A percentile compares a stretch with the other conserved stretches of the same genome.
Evolutionary conservation across 2,329 filamentous ascomycete genomes (phyloP).

Genomic region (Xylaria sp.): DNA sequence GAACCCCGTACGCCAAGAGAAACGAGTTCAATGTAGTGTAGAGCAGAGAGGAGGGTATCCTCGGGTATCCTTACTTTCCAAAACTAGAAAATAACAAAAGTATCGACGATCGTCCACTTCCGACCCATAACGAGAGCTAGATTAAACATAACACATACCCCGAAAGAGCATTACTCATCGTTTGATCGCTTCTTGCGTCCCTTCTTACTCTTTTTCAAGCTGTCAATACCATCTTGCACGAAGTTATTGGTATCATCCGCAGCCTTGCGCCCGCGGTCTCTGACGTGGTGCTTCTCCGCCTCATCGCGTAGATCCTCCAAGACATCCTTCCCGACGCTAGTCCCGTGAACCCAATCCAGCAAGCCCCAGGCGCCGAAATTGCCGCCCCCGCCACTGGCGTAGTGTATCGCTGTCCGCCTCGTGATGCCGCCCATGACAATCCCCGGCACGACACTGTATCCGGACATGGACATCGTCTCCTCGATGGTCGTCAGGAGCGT

Average conservation of each 20-base stretch:
- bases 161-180: slow-evolving; percentile 1
- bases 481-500: slow-evolving; percentile 71
- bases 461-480: slow-evolving; percentile 74
- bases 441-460: slow-evolving; percentile 70
- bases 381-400: slow-evolving; percentile 64
- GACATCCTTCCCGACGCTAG: slow-evolving; percentile 63
- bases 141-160: too few species aligned
- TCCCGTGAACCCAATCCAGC: slow-evolving; percentile 70
- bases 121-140: neutral
- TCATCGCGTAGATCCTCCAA: slow-evolving; percentile 65
- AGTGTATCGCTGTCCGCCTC: slow-evolving; percentile 62
- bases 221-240: slow-evolving; percentile 52
- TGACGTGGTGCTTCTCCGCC: slow-evolving; percentile 64
- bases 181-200: slow-evolving; percentile 40
- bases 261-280: slow-evolving; percentile 53
- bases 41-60: slow-evolving; percentile 8
- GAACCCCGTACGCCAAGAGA: neutral
- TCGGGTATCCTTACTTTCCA: slow-evolving; percentile 1
- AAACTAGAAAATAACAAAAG: neutral
- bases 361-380: slow-evolving; percentile 73
- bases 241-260: slow-evolving; percentile 49
- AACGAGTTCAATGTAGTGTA: neutral
- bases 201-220: slow-evolving; percentile 48
- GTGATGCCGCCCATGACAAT: slow-evolving; percentile 64
- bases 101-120: neutral